phyloP scores from a whole-genome alignment of 148 eudicot genomes.

The Persicaria maculosa region DNA sequence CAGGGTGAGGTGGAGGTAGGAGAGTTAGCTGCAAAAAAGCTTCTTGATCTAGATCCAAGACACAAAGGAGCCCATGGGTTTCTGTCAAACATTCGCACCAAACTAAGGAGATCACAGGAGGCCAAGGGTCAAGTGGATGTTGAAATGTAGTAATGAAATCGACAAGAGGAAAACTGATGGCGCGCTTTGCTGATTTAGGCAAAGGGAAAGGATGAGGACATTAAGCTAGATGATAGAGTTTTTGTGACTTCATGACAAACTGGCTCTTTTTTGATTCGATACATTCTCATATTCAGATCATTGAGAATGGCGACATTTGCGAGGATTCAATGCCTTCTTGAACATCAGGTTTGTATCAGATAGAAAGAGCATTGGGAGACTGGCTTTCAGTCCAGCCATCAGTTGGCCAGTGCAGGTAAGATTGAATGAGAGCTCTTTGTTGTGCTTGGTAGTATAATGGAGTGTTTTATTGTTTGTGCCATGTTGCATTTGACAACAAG shows the following conservation, averaged over 20 bases:
- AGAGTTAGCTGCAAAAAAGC: conserved; percentile 1
- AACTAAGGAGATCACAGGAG: not conserved
- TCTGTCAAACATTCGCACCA: not conserved
- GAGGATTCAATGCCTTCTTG: not conserved
- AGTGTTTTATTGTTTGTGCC: not conserved
- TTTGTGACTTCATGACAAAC: not conserved
- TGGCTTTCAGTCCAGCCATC: not conserved
- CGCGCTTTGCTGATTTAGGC: not conserved
- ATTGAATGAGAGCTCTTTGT: not conserved
- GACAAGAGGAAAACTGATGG: not conserved
- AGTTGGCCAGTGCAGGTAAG: not conserved
- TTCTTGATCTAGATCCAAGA: not conserved
- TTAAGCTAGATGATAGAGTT: not conserved
- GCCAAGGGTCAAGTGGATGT: not conserved
- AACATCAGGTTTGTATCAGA: not conserved
- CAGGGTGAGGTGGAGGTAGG: conserved; percentile 49
- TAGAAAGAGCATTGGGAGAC: no score
- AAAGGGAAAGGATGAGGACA: not conserved
- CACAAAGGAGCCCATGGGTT: not conserved
- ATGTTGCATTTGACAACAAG: not conserved
- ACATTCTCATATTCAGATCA: not conserved
- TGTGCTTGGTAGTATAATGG: not conserved
- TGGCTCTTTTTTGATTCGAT: not conserved
- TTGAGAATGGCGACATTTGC: not conserved
- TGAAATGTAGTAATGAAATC: not conserved